Evolutionary conservation across 2,329 filamentous ascomycete species (phyloP).

Genomic region (Penicillium sclerotiorum): DNA sequence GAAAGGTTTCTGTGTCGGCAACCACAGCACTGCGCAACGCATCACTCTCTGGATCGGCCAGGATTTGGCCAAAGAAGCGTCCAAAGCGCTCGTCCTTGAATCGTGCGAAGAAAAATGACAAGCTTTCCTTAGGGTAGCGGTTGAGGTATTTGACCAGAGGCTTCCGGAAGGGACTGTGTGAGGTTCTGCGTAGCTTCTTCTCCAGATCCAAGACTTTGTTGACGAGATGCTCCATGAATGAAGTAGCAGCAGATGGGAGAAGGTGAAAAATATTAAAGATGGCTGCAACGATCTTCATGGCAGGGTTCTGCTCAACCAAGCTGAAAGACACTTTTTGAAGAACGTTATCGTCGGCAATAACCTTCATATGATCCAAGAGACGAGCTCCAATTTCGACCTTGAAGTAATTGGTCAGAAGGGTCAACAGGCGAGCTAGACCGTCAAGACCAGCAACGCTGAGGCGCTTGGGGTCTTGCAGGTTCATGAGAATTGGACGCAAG

Average conservation of each 20-base stretch:
- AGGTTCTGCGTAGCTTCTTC: slow-evolving; percentile 78
- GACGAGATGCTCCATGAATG: slow-evolving; percentile 87
- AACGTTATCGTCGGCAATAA: slow-evolving; percentile 76
- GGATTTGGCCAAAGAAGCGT: slow-evolving; percentile 84
- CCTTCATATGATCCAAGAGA: slow-evolving; percentile 90
- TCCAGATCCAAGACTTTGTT: slow-evolving; percentile 90
- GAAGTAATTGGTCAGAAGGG: slow-evolving; percentile 95
- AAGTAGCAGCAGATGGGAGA: slow-evolving; percentile 84
- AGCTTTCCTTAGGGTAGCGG: slow-evolving; percentile 85
- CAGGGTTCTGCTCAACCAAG: slow-evolving; percentile 86
- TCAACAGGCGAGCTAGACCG: slow-evolving; percentile 84
- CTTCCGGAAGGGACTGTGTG: slow-evolving; percentile 86
- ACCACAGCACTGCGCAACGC: slow-evolving; percentile 74
- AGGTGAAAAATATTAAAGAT: slow-evolving; percentile 97
- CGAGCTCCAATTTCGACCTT: slow-evolving; percentile 96
- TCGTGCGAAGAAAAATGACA: slow-evolving; percentile 75
- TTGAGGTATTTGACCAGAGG: slow-evolving; percentile 93
- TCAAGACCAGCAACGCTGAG: slow-evolving; percentile 87
- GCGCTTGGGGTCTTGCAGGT: slow-evolving; percentile 89
- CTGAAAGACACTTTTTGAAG: slow-evolving; percentile 93
- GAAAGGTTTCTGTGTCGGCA: slow-evolving; percentile 71
- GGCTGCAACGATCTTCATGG: slow-evolving; percentile 92
- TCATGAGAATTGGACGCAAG: slow-evolving; percentile 91
- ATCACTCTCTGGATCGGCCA: slow-evolving; percentile 73
- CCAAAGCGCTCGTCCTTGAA: slow-evolving; percentile 86